Percentiles rank a stretch among this genome's conserved stretches.
phyloP scores from a whole-genome alignment of 495 filamentous ascomycete genomes.

The Letharia lupina region DNA sequence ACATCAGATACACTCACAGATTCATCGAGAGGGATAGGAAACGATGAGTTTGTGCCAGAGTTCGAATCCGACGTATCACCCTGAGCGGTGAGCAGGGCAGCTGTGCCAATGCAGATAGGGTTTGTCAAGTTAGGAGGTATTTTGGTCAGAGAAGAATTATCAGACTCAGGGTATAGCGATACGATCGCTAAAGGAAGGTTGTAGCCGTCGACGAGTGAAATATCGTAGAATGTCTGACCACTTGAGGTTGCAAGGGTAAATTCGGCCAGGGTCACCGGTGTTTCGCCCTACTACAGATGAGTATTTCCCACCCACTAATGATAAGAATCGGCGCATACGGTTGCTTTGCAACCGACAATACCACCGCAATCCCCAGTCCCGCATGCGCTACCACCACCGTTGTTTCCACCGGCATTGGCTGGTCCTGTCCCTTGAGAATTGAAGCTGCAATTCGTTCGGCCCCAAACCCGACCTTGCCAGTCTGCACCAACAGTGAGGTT shows the following conservation, averaged over 20 bases:
- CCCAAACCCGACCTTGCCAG: slow-evolving; percentile 78
- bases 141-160: slow-evolving; percentile 42
- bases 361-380: slow-evolving; percentile 66
- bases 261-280: slow-evolving; percentile 64
- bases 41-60: slow-evolving; percentile 42
- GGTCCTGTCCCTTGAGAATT: slow-evolving; percentile 48
- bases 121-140: slow-evolving; percentile 70
- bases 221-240: slow-evolving; percentile 68
- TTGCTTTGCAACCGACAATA: slow-evolving; percentile 52
- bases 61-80: slow-evolving; percentile 34
- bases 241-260: slow-evolving; percentile 56
- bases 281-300: slow-evolving; percentile 47
- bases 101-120: slow-evolving; percentile 58
- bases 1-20: slow-evolving; percentile 41
- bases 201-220: slow-evolving; percentile 79
- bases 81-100: slow-evolving; percentile 42
- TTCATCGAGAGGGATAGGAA: slow-evolving; percentile 55
- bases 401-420: slow-evolving; percentile 30
- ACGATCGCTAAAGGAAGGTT: slow-evolving; percentile 66
- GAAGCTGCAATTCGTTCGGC: slow-evolving; percentile 72
- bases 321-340: slow-evolving; percentile 38
- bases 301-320: not conserved
- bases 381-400: slow-evolving; percentile 50
- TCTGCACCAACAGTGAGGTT: slow-evolving; percentile 52
- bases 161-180: slow-evolving; percentile 44